These are phyloP conservation scores for Penicillium capsulatum DNA, from an alignment of 2,329 filamentous ascomycete genomes.

Conservation along the genomic window DNA sequence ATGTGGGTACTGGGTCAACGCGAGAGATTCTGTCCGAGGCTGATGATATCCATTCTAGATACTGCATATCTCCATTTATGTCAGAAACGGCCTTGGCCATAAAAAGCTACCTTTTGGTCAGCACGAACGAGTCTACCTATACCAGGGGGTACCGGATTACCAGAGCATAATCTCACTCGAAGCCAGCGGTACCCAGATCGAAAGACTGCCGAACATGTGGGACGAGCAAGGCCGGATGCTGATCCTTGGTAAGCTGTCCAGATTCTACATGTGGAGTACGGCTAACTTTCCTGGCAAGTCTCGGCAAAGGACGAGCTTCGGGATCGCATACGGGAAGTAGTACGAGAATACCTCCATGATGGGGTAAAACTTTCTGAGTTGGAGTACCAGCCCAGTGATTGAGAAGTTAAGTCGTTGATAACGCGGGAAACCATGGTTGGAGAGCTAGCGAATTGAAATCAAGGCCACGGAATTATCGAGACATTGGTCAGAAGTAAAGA, in stretches of 20 bases:
- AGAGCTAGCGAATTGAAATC: conserved; percentile 11
- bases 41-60: conserved; percentile 6
- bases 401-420: conserved; percentile 9
- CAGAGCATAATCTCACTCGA: conserved; percentile 20
- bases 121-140: conserved; percentile 21
- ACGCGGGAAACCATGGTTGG: conserved; percentile 10
- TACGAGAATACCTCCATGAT: conserved; percentile 8
- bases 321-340: conserved; percentile 8
- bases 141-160: conserved; percentile 19
- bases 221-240: conserved; percentile 19
- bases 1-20: conserved; percentile 22
- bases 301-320: conserved; percentile 8
- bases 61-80: conserved; percentile 23
- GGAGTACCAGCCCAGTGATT: conserved; percentile 9
- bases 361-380: conserved; percentile 7
- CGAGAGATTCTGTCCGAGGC: conserved; percentile 15
- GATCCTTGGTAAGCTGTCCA: conserved; percentile 1
- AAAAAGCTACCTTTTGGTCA: conserved; percentile 12
- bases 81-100: conserved; percentile 15
- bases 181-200: conserved; percentile 19
- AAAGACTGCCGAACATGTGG: conserved; percentile 16
- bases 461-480: conserved; percentile 6
- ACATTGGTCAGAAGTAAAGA: conserved; percentile 7
- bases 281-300: conserved; percentile 5
- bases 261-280: conserved; percentile 5